Evolutionary conservation across 306 rosid species (phyloP), one percentile per base, ranked within the genome.

Genomic region (Spatholobus suberectus): DNA sequence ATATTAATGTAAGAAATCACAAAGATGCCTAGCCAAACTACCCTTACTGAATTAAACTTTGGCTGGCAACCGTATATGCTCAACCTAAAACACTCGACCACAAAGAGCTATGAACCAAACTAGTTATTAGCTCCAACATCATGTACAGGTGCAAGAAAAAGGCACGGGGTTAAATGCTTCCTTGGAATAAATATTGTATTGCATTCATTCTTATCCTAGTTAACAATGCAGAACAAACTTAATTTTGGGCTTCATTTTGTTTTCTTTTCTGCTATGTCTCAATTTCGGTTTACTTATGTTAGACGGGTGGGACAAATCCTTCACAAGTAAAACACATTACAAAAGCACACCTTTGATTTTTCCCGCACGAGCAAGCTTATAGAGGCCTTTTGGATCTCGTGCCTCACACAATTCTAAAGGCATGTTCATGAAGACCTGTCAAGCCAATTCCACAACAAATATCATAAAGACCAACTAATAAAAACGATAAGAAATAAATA

Each of bases 311-410:
- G 32, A 29, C 6, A 54, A 44, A 70, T 62, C 58, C 47, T 40
- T 2, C 3, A 23, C 69, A 65, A 24, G 83, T 27, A 38, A 73
- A 76, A 58, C 70, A 70, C 70, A 81, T 78, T 82, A 65, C 15
- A 52, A 49, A 87, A 82, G 41, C 81, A 43, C 54, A 94, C 97
- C 95, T 90, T 87, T 90, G 87, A 94, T 92, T 84, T 94, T 92
- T 78, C 98, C 98, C 0, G 89, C 91, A 37, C 98, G 98, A 70
- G 98, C 98, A 80, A 94, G 97, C 89, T 94, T 92, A 79, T 94
- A 94, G 82, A 94, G 98, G 78, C 98, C 98, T 79, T 94, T 94
- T 67, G 95, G 88, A 83, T 94, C 98, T 70, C 98, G 87, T 65
- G 86, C 74, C 88, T 94, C 98, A 14, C 98, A 94, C 84, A 94